Evolutionary conservation across 495 filamentous ascomycete genomes (phyloP).

Genomic region (Cercophora scortea): DNA sequence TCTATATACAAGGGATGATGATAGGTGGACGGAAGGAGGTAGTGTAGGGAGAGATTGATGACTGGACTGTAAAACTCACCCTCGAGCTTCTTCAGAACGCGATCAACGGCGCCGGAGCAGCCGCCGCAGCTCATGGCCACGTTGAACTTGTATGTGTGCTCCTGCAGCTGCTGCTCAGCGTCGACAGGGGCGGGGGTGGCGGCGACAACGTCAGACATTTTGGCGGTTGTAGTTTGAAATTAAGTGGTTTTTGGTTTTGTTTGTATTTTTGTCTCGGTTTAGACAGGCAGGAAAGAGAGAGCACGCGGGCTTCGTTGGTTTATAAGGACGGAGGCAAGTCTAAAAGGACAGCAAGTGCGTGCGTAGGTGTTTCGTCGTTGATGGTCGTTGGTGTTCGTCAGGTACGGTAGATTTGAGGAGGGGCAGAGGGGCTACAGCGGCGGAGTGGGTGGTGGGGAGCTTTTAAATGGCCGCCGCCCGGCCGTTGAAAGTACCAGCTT

Average conservation of each 20-base stretch:
- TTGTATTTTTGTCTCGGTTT: neutral
- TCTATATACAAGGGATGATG: neutral
- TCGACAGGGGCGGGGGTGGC: neutral
- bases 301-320: neutral
- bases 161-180: neutral
- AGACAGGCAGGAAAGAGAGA: neutral
- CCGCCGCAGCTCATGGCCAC: conserved; percentile 60
- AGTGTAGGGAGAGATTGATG: conserved; percentile 1
- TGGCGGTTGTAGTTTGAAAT: conserved; percentile 2
- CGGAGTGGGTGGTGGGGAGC: too few species aligned
- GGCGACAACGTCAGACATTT: conserved; percentile 23
- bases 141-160: conserved; percentile 58
- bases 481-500: too few species aligned
- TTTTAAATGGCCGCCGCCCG: too few species aligned
- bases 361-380: too few species aligned
- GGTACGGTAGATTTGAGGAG: too few species aligned
- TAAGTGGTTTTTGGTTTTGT: neutral
- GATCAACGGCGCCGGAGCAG: conserved; percentile 61
- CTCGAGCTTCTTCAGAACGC: conserved; percentile 92
- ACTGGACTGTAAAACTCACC: conserved; percentile 47
- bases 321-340: neutral
- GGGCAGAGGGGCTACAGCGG: too few species aligned
- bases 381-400: too few species aligned
- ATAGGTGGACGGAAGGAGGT: neutral
- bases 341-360: neutral